A percentile compares a stretch with the other conserved stretches of the same genome.
Evolutionary conservation across 371 early-diverging fungal species (phyloP).

Genomic region (Saksenaea vasiformis): DNA sequence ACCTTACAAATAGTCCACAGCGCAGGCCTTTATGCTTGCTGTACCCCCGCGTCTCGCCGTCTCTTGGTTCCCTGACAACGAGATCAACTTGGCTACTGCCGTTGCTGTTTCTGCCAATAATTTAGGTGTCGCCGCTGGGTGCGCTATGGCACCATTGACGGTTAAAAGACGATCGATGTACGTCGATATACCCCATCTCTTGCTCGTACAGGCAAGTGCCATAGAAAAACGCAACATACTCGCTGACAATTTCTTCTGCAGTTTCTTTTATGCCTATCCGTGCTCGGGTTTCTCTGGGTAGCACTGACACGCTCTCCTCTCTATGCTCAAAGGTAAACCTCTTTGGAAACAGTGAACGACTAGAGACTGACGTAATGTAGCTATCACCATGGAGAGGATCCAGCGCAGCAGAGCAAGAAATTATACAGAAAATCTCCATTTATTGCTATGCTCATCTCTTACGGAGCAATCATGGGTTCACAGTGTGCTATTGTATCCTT

Average conservation of each 20-base stretch:
- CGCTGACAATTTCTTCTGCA: neutral
- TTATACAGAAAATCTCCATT: constrained; percentile 15
- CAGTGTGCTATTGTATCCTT: constrained; percentile 54
- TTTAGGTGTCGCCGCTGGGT: constrained; percentile 54
- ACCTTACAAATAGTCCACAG: constrained; percentile 16
- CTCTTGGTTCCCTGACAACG: constrained; percentile 52
- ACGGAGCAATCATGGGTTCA: constrained; percentile 49
- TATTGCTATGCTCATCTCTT: constrained; percentile 33
- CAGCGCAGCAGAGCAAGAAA: constrained; percentile 22
- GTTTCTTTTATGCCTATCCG: constrained; percentile 18
- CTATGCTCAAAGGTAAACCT: constrained; percentile 23
- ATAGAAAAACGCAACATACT: neutral
- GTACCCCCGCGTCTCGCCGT: constrained; percentile 55
- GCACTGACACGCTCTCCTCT: constrained; percentile 23
- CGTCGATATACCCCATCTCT: constrained; percentile 40
- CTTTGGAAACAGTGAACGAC: neutral
- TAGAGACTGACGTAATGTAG: neutral
- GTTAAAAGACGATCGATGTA: constrained; percentile 36
- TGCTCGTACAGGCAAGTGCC: constrained; percentile 37
- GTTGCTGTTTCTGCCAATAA: constrained; percentile 56
- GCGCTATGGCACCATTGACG: constrained; percentile 46
- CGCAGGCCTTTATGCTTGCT: constrained; percentile 54
- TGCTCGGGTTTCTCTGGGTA: constrained; percentile 22
- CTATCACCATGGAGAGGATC: constrained; percentile 13
- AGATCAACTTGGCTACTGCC: constrained; percentile 47